These are phyloP conservation scores for Boletus semigastroideus DNA, from an alignment of 1,284 basidiomycete species.

Conservation along the genomic window DNA sequence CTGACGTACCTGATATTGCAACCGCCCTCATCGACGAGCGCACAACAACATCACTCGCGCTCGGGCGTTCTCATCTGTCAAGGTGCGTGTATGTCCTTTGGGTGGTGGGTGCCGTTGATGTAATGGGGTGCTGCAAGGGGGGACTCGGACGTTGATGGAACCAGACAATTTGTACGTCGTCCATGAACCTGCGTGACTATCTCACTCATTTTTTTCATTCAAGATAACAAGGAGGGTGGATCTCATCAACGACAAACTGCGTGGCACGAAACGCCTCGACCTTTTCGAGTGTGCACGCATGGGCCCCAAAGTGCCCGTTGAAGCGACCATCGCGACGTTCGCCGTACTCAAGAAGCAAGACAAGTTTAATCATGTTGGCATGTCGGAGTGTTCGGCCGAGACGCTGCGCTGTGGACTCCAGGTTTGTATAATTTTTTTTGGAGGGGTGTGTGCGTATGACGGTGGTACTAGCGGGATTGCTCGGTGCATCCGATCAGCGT, in stretches of 20 bases:
- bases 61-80: slow-evolving; percentile 47
- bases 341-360: slow-evolving; percentile 39
- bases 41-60: too few species aligned
- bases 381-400: slow-evolving; percentile 53
- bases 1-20: too few species aligned
- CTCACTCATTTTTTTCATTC: neutral
- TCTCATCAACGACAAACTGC: slow-evolving; percentile 40
- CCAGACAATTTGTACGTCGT: slow-evolving; percentile 12
- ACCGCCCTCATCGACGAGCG: too few species aligned
- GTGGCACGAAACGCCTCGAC: slow-evolving; percentile 48
- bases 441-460: too few species aligned
- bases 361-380: slow-evolving; percentile 49
- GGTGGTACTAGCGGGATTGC: too few species aligned
- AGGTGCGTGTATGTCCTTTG: slow-evolving; percentile 21
- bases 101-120: neutral
- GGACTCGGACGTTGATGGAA: neutral
- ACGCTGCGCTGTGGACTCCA: slow-evolving; percentile 48
- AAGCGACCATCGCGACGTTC: slow-evolving; percentile 35
- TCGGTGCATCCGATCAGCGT: slow-evolving; percentile 48
- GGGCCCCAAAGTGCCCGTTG: slow-evolving; percentile 37
- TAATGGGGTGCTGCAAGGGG: slow-evolving; percentile 5
- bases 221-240: slow-evolving; percentile 44
- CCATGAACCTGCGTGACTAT: neutral
- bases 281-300: slow-evolving; percentile 46
- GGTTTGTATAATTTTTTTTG: slow-evolving; percentile 19